Conservation (phyloP, 495 filamentous ascomycete species). For the Penicillium silybi region DNA sequence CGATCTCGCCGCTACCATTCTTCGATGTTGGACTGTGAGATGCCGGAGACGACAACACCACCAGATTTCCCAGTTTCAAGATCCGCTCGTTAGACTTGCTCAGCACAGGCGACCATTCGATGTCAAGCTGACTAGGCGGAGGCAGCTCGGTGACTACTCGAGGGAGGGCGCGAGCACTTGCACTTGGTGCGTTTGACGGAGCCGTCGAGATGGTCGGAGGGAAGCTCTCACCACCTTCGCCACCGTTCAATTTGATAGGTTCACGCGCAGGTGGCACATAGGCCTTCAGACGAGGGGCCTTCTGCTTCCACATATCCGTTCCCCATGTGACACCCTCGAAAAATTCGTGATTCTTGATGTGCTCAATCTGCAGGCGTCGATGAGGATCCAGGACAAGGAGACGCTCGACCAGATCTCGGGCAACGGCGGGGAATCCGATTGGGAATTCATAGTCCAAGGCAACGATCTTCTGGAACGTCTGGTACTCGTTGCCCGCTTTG, state of each 20-base stretch:
- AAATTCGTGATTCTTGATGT: slow-evolving; percentile 96
- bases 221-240: slow-evolving; percentile 34
- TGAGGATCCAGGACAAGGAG: slow-evolving; percentile 87
- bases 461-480: slow-evolving; percentile 98
- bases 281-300: slow-evolving; percentile 82
- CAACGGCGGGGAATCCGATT: slow-evolving; percentile 79
- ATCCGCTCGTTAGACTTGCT: slow-evolving; percentile 90
- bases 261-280: slow-evolving; percentile 79
- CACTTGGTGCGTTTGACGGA: slow-evolving; percentile 35
- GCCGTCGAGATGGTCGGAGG: slow-evolving; percentile 50
- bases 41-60: slow-evolving; percentile 71
- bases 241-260: slow-evolving; percentile 78
- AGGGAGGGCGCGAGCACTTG: slow-evolving; percentile 57
- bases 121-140: slow-evolving; percentile 92
- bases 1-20: slow-evolving; percentile 54
- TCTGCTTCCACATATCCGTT: slow-evolving; percentile 80
- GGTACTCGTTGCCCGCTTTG: slow-evolving; percentile 95
- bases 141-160: slow-evolving; percentile 93
- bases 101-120: slow-evolving; percentile 97
- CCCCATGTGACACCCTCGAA: slow-evolving; percentile 91
- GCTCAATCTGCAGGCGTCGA: slow-evolving; percentile 84
- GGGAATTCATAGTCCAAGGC: slow-evolving; percentile 92
- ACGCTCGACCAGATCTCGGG: slow-evolving; percentile 87
- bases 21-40: slow-evolving; percentile 65
- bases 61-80: slow-evolving; percentile 84